phyloP scores from a whole-genome alignment of 345 rosid species.

The Eucalyptus decipiens region DNA sequence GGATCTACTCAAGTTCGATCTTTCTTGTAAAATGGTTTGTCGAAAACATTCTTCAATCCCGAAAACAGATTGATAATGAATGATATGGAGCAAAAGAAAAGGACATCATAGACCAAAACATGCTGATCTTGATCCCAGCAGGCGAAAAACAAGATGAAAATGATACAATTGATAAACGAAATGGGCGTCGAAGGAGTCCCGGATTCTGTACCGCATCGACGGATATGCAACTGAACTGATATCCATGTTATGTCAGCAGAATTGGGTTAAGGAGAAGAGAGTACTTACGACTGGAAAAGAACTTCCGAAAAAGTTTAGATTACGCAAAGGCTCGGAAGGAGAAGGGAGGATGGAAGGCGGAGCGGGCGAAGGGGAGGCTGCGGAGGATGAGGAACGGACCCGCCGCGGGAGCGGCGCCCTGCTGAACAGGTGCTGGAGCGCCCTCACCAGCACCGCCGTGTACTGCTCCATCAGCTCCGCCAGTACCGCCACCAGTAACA shows the following conservation, averaged over 20 bases:
- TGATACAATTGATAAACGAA: not conserved
- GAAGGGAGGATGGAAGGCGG: constrained; percentile 2
- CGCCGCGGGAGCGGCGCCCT: constrained; percentile 77
- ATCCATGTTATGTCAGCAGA: not conserved
- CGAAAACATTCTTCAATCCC: not conserved
- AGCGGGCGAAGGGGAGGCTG: constrained; percentile 49
- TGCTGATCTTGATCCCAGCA: not conserved
- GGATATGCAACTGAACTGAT: no score
- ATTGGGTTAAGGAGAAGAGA: not conserved
- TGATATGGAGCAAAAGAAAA: not conserved
- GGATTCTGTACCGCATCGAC: not conserved
- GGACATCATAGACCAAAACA: not conserved
- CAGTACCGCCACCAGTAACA: constrained; percentile 54
- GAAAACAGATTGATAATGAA: not conserved
- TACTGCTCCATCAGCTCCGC: constrained; percentile 83
- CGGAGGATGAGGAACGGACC: constrained; percentile 66
- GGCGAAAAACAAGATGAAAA: not conserved
- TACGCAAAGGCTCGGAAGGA: not conserved
- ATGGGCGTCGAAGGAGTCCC: not conserved
- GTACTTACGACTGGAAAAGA: not conserved
- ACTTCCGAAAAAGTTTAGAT: not conserved
- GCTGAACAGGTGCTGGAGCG: constrained; percentile 52
- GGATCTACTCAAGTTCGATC: no score
- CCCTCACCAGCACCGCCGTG: constrained; percentile 63
- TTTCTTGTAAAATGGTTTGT: not conserved